Evolutionary conservation across 495 filamentous ascomycete species (phyloP), one percentile per base, ranked within the genome.

Genomic region (Chaetomium cochliodes): DNA sequence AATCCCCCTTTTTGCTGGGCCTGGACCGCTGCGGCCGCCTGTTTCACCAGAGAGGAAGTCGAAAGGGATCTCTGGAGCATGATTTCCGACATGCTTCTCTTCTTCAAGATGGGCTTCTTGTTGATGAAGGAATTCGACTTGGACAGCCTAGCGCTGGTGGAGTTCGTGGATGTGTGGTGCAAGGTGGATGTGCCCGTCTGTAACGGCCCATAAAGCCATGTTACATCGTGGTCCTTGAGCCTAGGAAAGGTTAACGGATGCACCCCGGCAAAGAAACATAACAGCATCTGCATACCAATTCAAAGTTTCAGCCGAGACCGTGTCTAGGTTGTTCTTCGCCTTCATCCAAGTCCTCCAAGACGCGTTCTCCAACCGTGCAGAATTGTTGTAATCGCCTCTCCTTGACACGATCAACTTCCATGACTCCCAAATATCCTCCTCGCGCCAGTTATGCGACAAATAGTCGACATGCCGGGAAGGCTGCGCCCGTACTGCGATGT

Each of bases 311-410:
- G 93, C 90, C 8, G 92, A 92, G 5, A 97, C 86, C 0, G 94
- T 98, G 72, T 86, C 87, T 60, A 97, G 75, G 26, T 89, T 85
- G 72, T 93, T 86, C 72, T 96, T 96, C 22, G 87, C 79, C 74
- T 98, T 97, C 72, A 91, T 86, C 94, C 94, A 98, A n/a, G 92
- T 94, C 70, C 94, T 83, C 94, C 94, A 98, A 5, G 93, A 97
- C 5, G 94, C 94, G 78, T 98, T 98, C 74, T 98, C 94, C 57
- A 98, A 75, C 58, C 94, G 82, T 12, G 88, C 85, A 28, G 89
- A 82, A 71, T 98, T 92, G 66, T 81, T 89, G 69, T 96, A 96
- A 50, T 89, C 82, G 30, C 85, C 86, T 71, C 87, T 83, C 65
- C 89, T 90, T 15, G 87, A 84, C 46, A 92, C 87, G 68, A 98